Evolutionary conservation across 495 filamentous ascomycete species (phyloP).

Genomic region (Lasiosphaeria ovina): DNA sequence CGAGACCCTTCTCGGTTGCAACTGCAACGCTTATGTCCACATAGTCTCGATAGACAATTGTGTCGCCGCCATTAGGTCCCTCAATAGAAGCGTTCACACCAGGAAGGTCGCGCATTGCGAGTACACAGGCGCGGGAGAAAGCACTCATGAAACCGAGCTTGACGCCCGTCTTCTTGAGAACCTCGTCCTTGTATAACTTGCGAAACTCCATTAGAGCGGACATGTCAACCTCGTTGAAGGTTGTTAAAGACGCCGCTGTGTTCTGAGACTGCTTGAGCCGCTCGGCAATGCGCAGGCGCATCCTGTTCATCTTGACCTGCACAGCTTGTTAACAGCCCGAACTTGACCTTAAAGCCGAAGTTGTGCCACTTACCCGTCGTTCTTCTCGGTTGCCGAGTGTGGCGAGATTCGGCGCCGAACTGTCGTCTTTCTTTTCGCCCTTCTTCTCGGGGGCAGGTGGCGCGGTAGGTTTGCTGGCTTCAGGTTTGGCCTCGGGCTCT

Average conservation of each 20-base stretch:
- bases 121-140: conserved; percentile 85
- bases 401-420: conserved; percentile 47
- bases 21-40: conserved; percentile 98
- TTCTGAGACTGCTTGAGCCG: conserved; percentile 99
- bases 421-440: conserved; percentile 26
- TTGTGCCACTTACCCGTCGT: conserved; percentile 63
- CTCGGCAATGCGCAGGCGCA: conserved; percentile 95
- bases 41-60: conserved; percentile 96
- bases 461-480: conserved; percentile 33
- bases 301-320: conserved; percentile 99
- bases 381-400: conserved; percentile 79
- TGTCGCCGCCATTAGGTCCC: conserved; percentile 90
- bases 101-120: conserved; percentile 92
- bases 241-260: conserved; percentile 93
- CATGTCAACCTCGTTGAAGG: conserved; percentile 99
- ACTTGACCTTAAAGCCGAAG: not conserved
- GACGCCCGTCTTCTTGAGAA: conserved; percentile 92
- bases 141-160: conserved; percentile 99
- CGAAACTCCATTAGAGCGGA: conserved; percentile 96
- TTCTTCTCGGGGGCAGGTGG: conserved; percentile 32
- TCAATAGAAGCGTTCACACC: conserved; percentile 98
- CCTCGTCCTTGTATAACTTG: conserved; percentile 92
- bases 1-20: conserved; percentile 94
- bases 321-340: conserved; percentile 13
- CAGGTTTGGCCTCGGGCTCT: conserved; percentile 37